Percentiles rank a stretch among this genome's conserved stretches.
phyloP scores from a whole-genome alignment of 495 filamentous ascomycete species.

The Hypoxylon lienhwacheense region DNA sequence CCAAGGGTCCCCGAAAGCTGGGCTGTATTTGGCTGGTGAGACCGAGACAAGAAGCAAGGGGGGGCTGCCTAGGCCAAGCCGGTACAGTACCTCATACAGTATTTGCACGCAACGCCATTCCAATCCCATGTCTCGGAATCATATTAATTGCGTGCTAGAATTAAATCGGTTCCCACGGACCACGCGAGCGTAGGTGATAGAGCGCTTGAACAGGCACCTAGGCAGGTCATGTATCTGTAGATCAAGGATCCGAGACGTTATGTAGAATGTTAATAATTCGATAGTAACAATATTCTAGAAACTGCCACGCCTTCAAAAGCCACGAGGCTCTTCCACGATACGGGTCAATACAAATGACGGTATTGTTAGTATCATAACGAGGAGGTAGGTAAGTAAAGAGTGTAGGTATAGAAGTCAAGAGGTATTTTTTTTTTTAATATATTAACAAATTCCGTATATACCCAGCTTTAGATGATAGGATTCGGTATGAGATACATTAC shows the following conservation, averaged over 20 bases:
- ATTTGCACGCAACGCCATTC: constrained; percentile 19
- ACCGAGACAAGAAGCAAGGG: constrained; percentile 20
- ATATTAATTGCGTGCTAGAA: too few species aligned
- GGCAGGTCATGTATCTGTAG: too few species aligned
- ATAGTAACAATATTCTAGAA: constrained; percentile 14
- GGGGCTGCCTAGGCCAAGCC: constrained; percentile 6
- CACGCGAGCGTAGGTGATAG: constrained; percentile 7
- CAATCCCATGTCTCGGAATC: constrained; percentile 35
- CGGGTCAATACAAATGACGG: too few species aligned
- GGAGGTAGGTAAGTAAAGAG: too few species aligned
- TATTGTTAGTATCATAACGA: too few species aligned
- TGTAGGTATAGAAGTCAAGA: too few species aligned
- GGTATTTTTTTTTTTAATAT: too few species aligned
- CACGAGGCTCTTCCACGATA: too few species aligned
- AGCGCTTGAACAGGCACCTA: constrained; percentile 2
- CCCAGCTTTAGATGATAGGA: too few species aligned
- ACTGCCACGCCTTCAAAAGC: constrained; percentile 3
- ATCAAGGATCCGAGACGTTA: constrained; percentile 16
- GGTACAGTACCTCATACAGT: too few species aligned
- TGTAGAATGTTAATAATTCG: constrained; percentile 20
- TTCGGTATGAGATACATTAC: constrained; percentile 18
- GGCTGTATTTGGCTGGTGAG: constrained; percentile 5
- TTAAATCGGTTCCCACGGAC: constrained; percentile 6
- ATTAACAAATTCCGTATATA: too few species aligned
- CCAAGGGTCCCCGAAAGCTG: constrained; percentile 25